Base-by-base conservation (phyloP, 2,329 filamentous ascomycete genomes). In the Massarina eburnea region DNA sequence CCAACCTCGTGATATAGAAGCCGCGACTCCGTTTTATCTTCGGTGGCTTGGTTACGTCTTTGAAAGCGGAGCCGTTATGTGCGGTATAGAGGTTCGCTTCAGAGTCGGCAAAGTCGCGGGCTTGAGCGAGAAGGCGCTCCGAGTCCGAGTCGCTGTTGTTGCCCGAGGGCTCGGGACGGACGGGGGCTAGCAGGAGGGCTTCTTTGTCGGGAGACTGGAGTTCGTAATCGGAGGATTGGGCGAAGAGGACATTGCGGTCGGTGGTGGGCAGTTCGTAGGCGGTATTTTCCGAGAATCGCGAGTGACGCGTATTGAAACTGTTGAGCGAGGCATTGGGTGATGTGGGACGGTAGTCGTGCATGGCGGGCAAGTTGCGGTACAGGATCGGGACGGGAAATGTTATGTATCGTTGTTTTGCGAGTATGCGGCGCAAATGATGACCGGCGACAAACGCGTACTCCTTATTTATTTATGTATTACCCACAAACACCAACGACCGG, bases 1-100 rank as follows among this genome's bases (percentile, higher is more conserved):
- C 19, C n/a, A 54, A 30, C 9, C 54, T 51, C 19, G 52, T 47
- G 27, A 48, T 46, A 17, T 55, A 57, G 19, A 52, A 34, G 4
- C 43, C 24, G 17, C 55, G 48, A 18, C 47, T 40, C 32, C 18
- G 6, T 14, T 33, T 33, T 6, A 14, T 35, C 19, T 30, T 34
- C 4, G 39, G 43, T 7, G 37, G 8, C 33, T 10, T 2, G 18
- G 22, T 26, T 10, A 24, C 2, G 41, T 34, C 19, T 43, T 17
- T 26, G 12, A 26, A 26, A n/a, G 29, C 29, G 8, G 18, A 26
- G 1, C 35, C 26, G 22, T 38, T 33, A 20, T 38, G 22, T 24
- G 36, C 27, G 2, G 40, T 29, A 29, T 45, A 36, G 14, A 20
- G 21, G 27, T n/a, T 21, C 3, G 37, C 26, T 14, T 39, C 24